Evolutionary conservation across 352 stramenopile genomes (phyloP), one percentile per base, ranked within the genome.

Genomic region (Phytophthora brassicae): DNA sequence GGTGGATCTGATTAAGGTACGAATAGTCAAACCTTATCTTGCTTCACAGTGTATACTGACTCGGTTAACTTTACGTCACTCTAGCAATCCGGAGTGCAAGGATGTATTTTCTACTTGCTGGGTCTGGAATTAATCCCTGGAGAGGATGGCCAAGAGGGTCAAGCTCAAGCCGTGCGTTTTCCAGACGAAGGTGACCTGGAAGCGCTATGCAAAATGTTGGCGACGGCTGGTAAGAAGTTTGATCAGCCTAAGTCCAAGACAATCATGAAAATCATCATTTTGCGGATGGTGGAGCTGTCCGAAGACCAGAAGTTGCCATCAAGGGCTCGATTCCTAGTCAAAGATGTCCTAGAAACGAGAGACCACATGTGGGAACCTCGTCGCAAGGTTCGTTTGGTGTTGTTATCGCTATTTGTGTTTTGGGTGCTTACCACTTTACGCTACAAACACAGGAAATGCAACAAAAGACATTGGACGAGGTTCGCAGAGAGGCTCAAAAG

Each of bases 281-380:
- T 93, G 44, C 85, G 85, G 8, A 73, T 95, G 47, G 84, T 96
- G 33, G 84, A 94, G 64, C 79, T 96, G 6, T 92, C 84, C 0
- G 75, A 94, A 6, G 78, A 94, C 31, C 69, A 63, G 6, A 79
- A 74, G n/a, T 51, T 96, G 29, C 71, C 82, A 5, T 96, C 88
- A 6, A 81, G 88, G 31, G 69, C 79, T 24, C 82, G 86, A 13
- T 96, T 96, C 63, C 50, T 96, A 42, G 50, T 95, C 9, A 94
- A 93, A 59, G 88, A 96, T 64, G 42, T 95, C 1, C 33, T 96
- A 4, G 88, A 96, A 68, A 91, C 90, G 66, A 68, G 86, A 48
- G 88, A 95, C 29, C 83, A 95, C 61, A 79, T 91, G 70, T 96
- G 88, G 88, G 81, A 94, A 38, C 88, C 88, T 47, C 77, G 88